Evolutionary conservation across 1,284 basidiomycete species (phyloP).

Genomic region (Ustilago curta): DNA sequence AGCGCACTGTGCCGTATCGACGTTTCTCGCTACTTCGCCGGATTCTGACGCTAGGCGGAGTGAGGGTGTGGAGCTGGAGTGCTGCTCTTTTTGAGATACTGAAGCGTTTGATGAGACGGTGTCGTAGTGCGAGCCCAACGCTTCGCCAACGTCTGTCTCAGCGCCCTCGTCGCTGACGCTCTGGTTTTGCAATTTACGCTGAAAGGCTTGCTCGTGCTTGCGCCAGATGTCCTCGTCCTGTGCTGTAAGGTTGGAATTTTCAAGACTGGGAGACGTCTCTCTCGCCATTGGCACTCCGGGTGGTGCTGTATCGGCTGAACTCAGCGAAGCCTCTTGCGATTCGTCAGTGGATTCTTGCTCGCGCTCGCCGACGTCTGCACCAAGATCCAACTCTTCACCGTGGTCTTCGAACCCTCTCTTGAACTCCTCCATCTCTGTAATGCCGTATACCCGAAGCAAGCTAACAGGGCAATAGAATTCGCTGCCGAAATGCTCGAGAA

Average conservation of each 20-base stretch:
- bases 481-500: slow-evolving; percentile 90
- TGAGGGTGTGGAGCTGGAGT: background rate
- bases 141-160: slow-evolving; percentile 15
- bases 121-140: slow-evolving; percentile 9
- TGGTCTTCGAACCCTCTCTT: slow-evolving; percentile 79
- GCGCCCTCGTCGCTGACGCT: slow-evolving; percentile 13
- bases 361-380: slow-evolving; percentile 23
- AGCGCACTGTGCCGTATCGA: slow-evolving; percentile 15
- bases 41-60: background rate
- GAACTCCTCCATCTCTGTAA: slow-evolving; percentile 96
- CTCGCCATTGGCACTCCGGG: background rate
- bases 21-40: background rate
- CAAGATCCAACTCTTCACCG: slow-evolving; percentile 64
- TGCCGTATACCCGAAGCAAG: slow-evolving; percentile 90
- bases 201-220: slow-evolving; percentile 50
- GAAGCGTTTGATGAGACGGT: background rate
- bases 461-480: slow-evolving; percentile 98
- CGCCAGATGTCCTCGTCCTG: slow-evolving; percentile 50
- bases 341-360: background rate
- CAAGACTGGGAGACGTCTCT: slow-evolving; percentile 1
- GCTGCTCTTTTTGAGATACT: background rate
- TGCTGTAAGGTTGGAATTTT: slow-evolving; percentile 19
- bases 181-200: slow-evolving; percentile 37
- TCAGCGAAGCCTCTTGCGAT: background rate
- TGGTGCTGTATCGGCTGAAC: background rate